Evolutionary conservation across 192 early-diverging fungal genomes (phyloP), one percentile per base, ranked within the genome.

Genomic region (Jimgerdemannia flammicorona): DNA sequence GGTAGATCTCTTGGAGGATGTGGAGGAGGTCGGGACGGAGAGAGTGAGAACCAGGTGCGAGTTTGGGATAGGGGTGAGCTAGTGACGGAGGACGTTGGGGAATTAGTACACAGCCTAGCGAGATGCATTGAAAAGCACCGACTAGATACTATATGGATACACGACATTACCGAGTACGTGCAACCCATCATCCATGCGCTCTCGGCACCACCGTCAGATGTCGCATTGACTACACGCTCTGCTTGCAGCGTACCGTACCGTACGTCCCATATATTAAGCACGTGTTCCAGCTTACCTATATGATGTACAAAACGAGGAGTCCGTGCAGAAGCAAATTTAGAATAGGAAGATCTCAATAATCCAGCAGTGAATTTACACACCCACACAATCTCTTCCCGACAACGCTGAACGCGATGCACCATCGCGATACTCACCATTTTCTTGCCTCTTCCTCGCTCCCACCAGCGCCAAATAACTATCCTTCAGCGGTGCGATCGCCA

Each of bases 181-280:
- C 49, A 59, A 10, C 49, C 49, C 49, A 59, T 14, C 14, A 59
- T 14, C 49, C 49, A 59, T 14, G 49, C 49, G 49, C 49, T 2
- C 8, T 59, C 49, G 14, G 14, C 49, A 6, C 14, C 49, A 14
- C 14, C 49, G 49, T 14, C 49, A 29, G 29, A 29, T 29, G 29
- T 29, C 14, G 14, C 49, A 59, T 6, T 59, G 49, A 59, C 74
- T 73, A 14, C 75, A 29, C 49, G 49, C 49, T 59, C 80, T 17
- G 86, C 84, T 72, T 87, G 86, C 3, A 87, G 79, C 3, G 86
- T 87, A 59, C 86, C 86, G 54, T 87, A 87, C 54, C 79, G 75
- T 40, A 84, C 72, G 49, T 87, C 86, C 86, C 86, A 87, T 20
- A 87, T 81, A 39, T 80, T 87, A 39, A 87, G 40, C 3, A 78